Conservation (phyloP, 108 stramenopile species). For the Nannochloropsis oceanica region DNA sequence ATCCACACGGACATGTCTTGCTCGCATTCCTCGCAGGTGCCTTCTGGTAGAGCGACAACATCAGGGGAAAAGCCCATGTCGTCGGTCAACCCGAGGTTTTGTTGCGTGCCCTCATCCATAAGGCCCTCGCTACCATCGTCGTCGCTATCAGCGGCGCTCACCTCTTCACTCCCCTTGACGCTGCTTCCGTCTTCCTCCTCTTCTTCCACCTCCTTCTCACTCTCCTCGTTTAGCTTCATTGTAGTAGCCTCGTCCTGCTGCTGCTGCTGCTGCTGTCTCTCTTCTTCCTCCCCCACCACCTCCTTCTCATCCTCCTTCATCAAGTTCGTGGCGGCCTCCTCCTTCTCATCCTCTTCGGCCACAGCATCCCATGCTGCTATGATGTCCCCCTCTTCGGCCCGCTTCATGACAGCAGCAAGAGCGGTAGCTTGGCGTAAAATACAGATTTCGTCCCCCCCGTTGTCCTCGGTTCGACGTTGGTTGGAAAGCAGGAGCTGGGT, state of each 20-base stretch:
- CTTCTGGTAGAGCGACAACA: not conserved
- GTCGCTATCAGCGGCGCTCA: not conserved
- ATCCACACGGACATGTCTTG: not conserved
- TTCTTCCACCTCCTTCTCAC: not conserved
- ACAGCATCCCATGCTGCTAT: not conserved
- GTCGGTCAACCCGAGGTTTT: too few relatives aligned
- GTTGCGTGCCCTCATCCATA: too few relatives aligned
- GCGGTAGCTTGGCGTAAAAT: too few relatives aligned
- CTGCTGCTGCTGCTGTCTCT: not conserved
- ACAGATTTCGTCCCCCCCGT: too few relatives aligned
- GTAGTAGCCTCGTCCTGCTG: not conserved
- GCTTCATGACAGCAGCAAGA: not conserved
- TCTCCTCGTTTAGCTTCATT: too few relatives aligned
- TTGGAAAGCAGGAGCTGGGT: too few relatives aligned
- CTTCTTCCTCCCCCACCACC: not conserved
- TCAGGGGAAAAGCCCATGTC: too few relatives aligned
- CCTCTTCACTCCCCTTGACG: not conserved
- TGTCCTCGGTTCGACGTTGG: too few relatives aligned
- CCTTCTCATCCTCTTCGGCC: not conserved
- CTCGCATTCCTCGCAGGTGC: slow-evolving; percentile 20
- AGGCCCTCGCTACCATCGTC: too few relatives aligned
- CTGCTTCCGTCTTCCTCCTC: not conserved
- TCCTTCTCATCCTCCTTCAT: not conserved
- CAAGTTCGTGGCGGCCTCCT: not conserved
- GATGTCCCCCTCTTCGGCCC: not conserved